phyloP scores from a whole-genome alignment of 2,329 filamentous ascomycete genomes.

The Ploettnerulaceae sp. region DNA sequence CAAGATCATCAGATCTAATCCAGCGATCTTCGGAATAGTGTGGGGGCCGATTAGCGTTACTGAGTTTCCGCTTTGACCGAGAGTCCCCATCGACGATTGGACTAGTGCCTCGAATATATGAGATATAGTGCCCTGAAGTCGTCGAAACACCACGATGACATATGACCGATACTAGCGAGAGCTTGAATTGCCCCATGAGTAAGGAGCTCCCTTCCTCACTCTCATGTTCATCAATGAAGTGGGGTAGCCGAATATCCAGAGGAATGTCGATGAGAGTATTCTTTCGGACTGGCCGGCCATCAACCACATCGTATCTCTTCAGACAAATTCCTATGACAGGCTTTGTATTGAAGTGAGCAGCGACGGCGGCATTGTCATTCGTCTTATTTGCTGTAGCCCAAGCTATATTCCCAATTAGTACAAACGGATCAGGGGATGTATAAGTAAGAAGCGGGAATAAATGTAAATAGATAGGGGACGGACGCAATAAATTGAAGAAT shows the following conservation, averaged over 20 bases:
- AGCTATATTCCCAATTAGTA: constrained; percentile 48
- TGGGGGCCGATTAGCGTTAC: constrained; percentile 45
- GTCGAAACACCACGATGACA: constrained; percentile 85
- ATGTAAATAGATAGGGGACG: constrained; percentile 37
- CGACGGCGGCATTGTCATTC: constrained; percentile 42
- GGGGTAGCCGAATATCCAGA: constrained; percentile 73
- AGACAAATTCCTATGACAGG: constrained; percentile 90
- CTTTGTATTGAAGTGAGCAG: constrained; percentile 76
- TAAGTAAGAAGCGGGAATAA: constrained; percentile 22
- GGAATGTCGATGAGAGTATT: constrained; percentile 90
- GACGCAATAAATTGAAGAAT: constrained; percentile 89
- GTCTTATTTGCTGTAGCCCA: constrained; percentile 72
- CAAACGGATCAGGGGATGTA: constrained; percentile 5
- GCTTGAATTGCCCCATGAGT: constrained; percentile 83
- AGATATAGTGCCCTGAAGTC: constrained; percentile 86
- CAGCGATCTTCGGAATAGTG: constrained; percentile 71
- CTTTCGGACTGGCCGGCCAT: constrained; percentile 64
- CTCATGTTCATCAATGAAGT: constrained; percentile 80
- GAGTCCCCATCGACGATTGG: constrained; percentile 55
- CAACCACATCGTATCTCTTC: constrained; percentile 78
- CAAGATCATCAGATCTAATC: constrained; percentile 91
- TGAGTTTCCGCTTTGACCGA: constrained; percentile 44
- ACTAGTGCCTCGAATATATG: constrained; percentile 72
- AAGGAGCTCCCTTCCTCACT: constrained; percentile 55
- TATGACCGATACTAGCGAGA: constrained; percentile 84